Percentiles rank a stretch among this genome's conserved stretches.
Evolutionary conservation across 1,284 basidiomycete genomes (phyloP).

Genomic region (Neonothopanus nambi): DNA sequence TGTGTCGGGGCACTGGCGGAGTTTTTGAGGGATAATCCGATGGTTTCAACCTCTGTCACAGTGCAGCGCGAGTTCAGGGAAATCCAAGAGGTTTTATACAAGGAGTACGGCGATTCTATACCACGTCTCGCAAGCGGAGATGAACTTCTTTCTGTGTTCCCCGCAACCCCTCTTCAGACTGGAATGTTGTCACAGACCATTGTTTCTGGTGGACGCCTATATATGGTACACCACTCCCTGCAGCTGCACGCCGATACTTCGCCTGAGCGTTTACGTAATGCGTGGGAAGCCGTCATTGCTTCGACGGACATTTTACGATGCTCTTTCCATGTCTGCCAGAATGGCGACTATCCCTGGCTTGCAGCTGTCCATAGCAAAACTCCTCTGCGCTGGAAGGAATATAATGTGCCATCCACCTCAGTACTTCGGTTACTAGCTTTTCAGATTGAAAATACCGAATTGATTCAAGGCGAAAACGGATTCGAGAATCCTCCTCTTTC

Average conservation of each 20-base stretch:
- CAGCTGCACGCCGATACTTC: background rate
- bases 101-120: background rate
- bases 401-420: background rate
- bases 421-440: background rate
- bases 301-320: slow-evolving; percentile 14
- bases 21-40: slow-evolving; percentile 2
- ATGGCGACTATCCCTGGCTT: slow-evolving; percentile 12
- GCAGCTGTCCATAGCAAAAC: slow-evolving; percentile 6
- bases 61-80: slow-evolving; percentile 9
- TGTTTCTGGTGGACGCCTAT: slow-evolving; percentile 6
- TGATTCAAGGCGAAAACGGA: background rate
- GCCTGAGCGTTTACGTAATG: background rate
- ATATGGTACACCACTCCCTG: slow-evolving; percentile 11
- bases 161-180: slow-evolving; percentile 15
- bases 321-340: slow-evolving; percentile 5
- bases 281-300: slow-evolving; percentile 8
- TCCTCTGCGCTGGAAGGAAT: slow-evolving; percentile 10
- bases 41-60: background rate
- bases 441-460: slow-evolving; percentile 3
- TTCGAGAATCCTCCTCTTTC: slow-evolving; percentile 8
- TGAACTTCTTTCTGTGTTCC: slow-evolving; percentile 2
- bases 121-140: slow-evolving; percentile 8
- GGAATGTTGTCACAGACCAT: slow-evolving; percentile 16
- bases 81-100: slow-evolving; percentile 1
- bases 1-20: slow-evolving; percentile 11